Evolutionary conservation across 1,284 basidiomycete genomes (phyloP), one percentile per base, ranked within the genome.

Genomic region (Nidula niveotomentosa): DNA sequence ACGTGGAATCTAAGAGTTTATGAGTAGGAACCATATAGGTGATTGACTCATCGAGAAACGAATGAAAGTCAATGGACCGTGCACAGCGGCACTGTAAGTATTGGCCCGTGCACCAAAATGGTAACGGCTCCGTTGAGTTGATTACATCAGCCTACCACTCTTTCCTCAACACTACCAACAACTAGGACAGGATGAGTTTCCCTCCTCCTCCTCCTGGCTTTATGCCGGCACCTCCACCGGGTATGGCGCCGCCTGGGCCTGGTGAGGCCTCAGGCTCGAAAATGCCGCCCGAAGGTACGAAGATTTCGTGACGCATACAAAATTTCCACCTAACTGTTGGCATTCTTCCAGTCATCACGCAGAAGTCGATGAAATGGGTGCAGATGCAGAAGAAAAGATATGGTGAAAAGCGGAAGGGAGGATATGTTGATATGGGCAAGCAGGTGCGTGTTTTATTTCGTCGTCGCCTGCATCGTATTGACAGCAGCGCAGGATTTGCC

Each of bases 301-400:
- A 34, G 50, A 48, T 56, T 54, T 53, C 39, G 18, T 49, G 50
- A 48, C 53, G 55, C 54, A 54, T 60, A 39, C 48, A 56, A 58
- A 55, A 57, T 64, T 53, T 43, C 54, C 53, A 58, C 62, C 55
- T 56, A 60, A 59, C 57, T 64, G 58, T 60, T 54, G 51, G 10
- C 47, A 56, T 57, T 33, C n/a, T 37, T 46, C 3, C 58, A 76
- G 79, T 75, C 51, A 61, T 96, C 56, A 85, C 87, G 30, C 85
- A 90, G 69, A 96, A 96, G 76, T 87, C 92, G 47, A 87, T 91
- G 75, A 96, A 96, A 77, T 97, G 94, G 94, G 80, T 91, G 57
- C 91, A 94, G 65, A 92, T 94, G 84, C 94, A 96, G 77, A 89
- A 83, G 74, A 93, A 90, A 70, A 83, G 94, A 59, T 96, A 93